These are phyloP conservation scores for Ramaria rubella DNA, from an alignment of 768 basidiomycete genomes.

Conservation along the genomic window DNA sequence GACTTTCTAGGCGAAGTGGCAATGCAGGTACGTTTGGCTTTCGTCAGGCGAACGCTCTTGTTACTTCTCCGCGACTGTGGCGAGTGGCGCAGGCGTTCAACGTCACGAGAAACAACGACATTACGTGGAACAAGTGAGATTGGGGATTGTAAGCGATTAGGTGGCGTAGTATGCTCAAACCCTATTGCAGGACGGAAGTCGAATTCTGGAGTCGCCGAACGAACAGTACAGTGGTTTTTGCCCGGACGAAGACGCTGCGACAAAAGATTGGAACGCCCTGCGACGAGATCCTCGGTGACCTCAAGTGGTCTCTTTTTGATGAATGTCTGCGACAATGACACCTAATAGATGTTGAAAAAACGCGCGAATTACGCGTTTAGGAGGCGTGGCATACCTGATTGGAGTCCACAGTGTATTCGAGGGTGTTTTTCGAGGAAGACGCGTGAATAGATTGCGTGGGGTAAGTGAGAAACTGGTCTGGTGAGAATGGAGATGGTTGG, in stretches of 20 bases:
- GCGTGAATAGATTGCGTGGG: neutral
- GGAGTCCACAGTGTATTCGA: neutral
- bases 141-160: slow-evolving; percentile 1
- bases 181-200: neutral
- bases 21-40: neutral
- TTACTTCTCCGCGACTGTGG: neutral
- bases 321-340: neutral
- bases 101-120: neutral
- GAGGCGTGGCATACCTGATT: neutral
- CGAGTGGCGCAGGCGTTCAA: slow-evolving; percentile 1
- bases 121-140: neutral
- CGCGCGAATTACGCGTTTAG: neutral
- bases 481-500: slow-evolving; percentile 9
- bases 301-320: slow-evolving; percentile 10
- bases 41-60: neutral
- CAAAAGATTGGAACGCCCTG: neutral
- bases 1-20: neutral
- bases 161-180: neutral
- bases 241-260: neutral
- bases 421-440: neutral
- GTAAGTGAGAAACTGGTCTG: slow-evolving; percentile 7
- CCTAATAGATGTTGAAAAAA: neutral
- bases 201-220: neutral
- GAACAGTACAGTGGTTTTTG: neutral
- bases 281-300: slow-evolving; percentile 7